A percentile compares a stretch with the other conserved stretches of the same genome.
These are phyloP conservation scores for Arthrobotrys pseudoclavata DNA, from an alignment of 2,329 filamentous ascomycete species.

Conservation along the genomic window DNA sequence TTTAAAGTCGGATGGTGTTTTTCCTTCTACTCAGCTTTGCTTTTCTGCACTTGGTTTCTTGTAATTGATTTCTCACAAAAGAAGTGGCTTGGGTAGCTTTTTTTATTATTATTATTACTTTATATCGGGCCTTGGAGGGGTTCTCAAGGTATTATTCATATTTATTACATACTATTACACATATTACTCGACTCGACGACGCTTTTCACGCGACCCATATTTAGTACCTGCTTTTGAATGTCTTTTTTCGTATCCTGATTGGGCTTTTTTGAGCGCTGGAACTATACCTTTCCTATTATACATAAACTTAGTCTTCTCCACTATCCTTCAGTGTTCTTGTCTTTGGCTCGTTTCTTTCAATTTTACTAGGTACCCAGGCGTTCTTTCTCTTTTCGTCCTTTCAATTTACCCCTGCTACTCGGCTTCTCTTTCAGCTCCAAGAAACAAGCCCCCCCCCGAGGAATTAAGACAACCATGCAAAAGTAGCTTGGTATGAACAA, in stretches of 20 bases:
- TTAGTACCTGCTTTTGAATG: constrained; percentile 11
- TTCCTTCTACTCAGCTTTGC: constrained; percentile 28
- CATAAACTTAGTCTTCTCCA: constrained; percentile 15
- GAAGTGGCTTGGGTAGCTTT: constrained; percentile 28
- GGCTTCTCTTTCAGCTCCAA: background rate
- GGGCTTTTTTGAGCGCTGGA: constrained; percentile 17
- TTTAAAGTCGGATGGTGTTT: constrained; percentile 17
- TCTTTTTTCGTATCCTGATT: constrained; percentile 2
- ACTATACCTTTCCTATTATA: constrained; percentile 16
- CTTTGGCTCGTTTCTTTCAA: constrained; percentile 3
- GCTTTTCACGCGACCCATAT: constrained; percentile 3
- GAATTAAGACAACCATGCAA: constrained; percentile 13
- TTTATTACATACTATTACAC: constrained; percentile 31
- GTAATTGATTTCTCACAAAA: constrained; percentile 33
- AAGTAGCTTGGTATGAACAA: constrained; percentile 6
- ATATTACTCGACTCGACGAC: constrained; percentile 18
- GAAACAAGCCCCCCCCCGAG: background rate
- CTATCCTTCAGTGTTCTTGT: background rate
- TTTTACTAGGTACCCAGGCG: constrained; percentile 7
- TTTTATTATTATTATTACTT: constrained; percentile 10
- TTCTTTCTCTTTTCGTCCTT: constrained; percentile 2
- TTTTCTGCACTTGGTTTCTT: constrained; percentile 30
- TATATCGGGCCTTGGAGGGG: constrained; percentile 9
- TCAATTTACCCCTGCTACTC: background rate
- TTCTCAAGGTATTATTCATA: constrained; percentile 24